Evolutionary conservation across 169 alveolate genomes (phyloP).

Genomic region (Eimeria mitis): DNA sequence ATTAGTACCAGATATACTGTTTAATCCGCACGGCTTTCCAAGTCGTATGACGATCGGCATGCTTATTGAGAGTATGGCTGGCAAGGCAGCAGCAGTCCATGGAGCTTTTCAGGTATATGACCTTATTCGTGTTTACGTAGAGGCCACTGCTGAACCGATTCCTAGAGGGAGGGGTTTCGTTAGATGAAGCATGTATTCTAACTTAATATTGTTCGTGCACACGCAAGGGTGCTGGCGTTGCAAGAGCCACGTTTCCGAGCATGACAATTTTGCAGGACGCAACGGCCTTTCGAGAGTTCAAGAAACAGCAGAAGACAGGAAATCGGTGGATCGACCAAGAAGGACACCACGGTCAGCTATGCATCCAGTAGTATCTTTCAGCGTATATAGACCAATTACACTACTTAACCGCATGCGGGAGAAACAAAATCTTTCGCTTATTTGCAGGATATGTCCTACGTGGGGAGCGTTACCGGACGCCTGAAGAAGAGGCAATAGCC

Average conservation of each 20-base stretch:
- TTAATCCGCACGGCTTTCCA: slow-evolving; percentile 99
- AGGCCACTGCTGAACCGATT: neutral
- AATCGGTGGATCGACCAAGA: slow-evolving; percentile 89
- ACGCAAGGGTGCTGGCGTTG: slow-evolving; percentile 95
- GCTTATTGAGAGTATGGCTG: slow-evolving; percentile 99
- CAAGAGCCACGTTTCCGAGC: slow-evolving; percentile 96
- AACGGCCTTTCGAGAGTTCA: slow-evolving; percentile 92
- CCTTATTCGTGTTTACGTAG: neutral
- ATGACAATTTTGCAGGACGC: slow-evolving; percentile 87
- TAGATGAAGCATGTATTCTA: neutral
- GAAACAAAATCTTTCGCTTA: neutral
- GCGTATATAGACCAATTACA: neutral
- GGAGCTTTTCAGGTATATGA: slow-evolving; percentile 94
- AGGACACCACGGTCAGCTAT: slow-evolving; percentile 88
- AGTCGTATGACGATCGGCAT: slow-evolving; percentile 99
- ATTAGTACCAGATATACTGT: slow-evolving; percentile 99
- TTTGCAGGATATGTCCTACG: slow-evolving; percentile 84
- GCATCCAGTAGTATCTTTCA: neutral
- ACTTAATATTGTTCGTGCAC: neutral
- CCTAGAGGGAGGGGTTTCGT: neutral
- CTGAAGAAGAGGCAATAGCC: slow-evolving; percentile 74
- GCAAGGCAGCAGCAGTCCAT: slow-evolving; percentile 98
- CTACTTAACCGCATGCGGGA: too few species aligned
- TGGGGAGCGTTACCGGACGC: slow-evolving; percentile 80
- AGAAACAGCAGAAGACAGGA: slow-evolving; percentile 85